Base-by-base conservation (phyloP, 192 early-diverging fungal genomes). In the Podila clonocystis region DNA sequence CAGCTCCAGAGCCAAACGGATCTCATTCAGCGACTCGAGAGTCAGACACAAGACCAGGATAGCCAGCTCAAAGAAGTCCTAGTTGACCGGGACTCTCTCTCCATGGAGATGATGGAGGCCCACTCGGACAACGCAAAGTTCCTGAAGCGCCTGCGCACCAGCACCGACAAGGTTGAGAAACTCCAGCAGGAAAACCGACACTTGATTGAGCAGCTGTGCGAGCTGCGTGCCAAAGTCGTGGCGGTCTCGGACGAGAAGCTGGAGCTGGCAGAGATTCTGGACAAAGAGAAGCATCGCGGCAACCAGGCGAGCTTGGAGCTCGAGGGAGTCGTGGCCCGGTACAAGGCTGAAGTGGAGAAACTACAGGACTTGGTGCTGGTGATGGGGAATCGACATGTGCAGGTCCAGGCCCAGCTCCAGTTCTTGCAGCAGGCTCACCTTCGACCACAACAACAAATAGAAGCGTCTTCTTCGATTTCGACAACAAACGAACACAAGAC, bases 101-200 rank as follows among this genome's bases (percentile, higher is more conserved):
- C 69, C 2, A 22, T 71, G 64, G 75, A 78, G 55, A 78, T 78
- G 75, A 34, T 30, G 17, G 69, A 70, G 13, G 65, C 68, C 24
- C 75, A 78, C 52, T 11, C 69, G 12, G 75, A 78, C 33, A 70
- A 78, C 22, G 68, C 75, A 8, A 70, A 67, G 28, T 71, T 71
- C 29, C 22, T 71, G 59, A 78, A 71, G 29, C 68, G 75, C n/a
- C 31, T 78, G 13, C 29, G 59, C 19, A 58, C 55, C 4, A 70
- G 68, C 8, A 67, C 58, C 1, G 68, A 71, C 41, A 65, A 71
- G 31, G 64, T 71, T 0, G 75, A 71, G 20, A 24, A 50, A 50
- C 29, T 78, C 28, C 75, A 78, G 59, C 63, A 67, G 15, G 75
- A 78, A 38, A 78, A 78, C 38, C 75, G 75, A 13, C 45, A 66